phyloP scores from a whole-genome alignment of 2,329 filamentous ascomycete species.

The Boeremia lycopersici region DNA sequence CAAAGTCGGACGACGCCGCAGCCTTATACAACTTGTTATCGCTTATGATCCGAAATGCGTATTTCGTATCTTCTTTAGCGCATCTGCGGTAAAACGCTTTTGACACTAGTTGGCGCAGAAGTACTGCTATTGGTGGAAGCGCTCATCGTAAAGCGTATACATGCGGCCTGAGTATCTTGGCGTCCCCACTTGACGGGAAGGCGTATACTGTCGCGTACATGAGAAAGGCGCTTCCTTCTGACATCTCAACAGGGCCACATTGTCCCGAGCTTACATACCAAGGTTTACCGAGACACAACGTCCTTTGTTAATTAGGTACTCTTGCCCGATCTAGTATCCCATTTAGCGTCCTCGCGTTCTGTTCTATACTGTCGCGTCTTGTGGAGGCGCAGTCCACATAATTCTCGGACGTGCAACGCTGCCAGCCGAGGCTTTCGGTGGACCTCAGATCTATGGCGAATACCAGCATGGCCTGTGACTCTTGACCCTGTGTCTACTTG shows the following conservation, averaged over 20 bases:
- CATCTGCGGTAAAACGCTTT: neutral
- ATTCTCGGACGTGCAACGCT: no score
- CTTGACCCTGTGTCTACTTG: no score
- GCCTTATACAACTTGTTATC: neutral
- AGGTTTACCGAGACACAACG: no score
- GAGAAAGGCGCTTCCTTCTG: neutral
- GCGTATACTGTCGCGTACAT: neutral
- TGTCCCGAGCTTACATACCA: neutral
- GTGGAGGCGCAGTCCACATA: no score
- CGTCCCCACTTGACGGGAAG: neutral
- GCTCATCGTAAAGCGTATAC: constrained; percentile 13
- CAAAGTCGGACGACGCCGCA: neutral
- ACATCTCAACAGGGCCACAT: neutral
- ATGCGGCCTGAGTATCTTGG: neutral
- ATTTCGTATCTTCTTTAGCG: constrained; percentile 1
- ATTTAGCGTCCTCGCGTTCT: neutral
- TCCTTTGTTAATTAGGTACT: neutral
- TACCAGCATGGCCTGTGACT: no score
- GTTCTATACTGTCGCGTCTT: no score
- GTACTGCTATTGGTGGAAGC: neutral
- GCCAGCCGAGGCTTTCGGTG: no score
- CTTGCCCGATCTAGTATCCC: neutral
- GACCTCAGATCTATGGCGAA: no score
- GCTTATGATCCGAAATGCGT: neutral
- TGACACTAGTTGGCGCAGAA: neutral